Evolutionary conservation across 305 asterid species (phyloP).

Genomic region (Fraxinus latifolia): DNA sequence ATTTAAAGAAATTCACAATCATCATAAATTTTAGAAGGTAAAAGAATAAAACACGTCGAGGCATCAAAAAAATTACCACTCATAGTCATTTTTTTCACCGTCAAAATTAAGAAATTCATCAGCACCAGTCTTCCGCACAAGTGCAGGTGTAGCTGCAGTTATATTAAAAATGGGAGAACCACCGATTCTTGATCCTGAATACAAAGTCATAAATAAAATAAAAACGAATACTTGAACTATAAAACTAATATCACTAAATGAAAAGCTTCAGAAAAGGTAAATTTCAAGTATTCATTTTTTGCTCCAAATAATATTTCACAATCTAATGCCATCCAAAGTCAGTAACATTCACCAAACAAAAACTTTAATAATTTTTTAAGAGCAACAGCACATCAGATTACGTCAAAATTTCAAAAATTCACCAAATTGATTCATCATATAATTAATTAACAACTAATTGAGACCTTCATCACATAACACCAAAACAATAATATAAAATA

Average conservation of each 20-base stretch:
- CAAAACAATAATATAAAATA: conserved; percentile 8
- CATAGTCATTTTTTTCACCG: conserved; percentile 92
- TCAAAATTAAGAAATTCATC: conserved; percentile 91
- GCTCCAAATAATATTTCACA: not conserved
- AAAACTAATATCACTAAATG: not conserved
- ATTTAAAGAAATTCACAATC: not conserved
- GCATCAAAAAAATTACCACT: conserved; percentile 54
- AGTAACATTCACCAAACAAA: conserved; percentile 17
- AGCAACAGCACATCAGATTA: conserved; percentile 18
- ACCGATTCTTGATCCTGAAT: conserved; percentile 64
- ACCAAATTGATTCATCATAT: conserved; percentile 30
- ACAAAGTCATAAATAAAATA: conserved; percentile 11
- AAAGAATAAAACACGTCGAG: not conserved
- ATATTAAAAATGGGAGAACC: conserved; percentile 61
- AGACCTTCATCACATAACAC: conserved; percentile 8
- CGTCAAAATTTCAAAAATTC: conserved; percentile 27
- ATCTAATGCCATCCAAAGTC: conserved; percentile 6
- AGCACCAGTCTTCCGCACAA: conserved; percentile 64
- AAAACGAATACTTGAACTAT: not conserved
- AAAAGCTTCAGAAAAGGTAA: not conserved
- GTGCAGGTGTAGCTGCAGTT: conserved; percentile 46
- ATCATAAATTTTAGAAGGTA: not conserved
- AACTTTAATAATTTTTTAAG: conserved; percentile 23
- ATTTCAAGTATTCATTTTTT: not conserved
- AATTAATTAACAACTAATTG: conserved; percentile 24